Evolutionary conservation across 1,284 basidiomycete species (phyloP).

Genomic region (Microbotryum silenes-acaulis): DNA sequence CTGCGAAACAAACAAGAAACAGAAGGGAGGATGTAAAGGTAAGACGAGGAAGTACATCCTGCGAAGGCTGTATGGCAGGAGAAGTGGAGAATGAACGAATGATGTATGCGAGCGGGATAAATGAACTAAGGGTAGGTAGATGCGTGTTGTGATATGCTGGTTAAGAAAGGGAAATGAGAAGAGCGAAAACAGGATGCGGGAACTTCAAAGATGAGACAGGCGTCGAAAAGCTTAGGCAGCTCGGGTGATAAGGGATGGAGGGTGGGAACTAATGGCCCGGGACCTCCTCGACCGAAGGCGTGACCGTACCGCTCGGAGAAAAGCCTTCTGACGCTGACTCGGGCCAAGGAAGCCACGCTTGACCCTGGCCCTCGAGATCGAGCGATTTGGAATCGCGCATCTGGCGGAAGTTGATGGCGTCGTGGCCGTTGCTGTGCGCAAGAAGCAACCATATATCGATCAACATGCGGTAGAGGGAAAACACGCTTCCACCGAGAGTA

Average conservation of each 20-base stretch:
- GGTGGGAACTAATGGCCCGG: too few species aligned
- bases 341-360: conserved; percentile 25
- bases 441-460: background rate
- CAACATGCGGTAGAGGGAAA: background rate
- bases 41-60: too few species aligned
- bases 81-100: too few species aligned
- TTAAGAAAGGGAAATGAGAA: background rate
- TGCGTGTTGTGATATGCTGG: background rate
- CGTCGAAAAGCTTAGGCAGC: too few species aligned
- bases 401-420: conserved; percentile 70
- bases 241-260: conserved; percentile 35
- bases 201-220: conserved; percentile 1
- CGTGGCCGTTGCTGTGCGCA: conserved; percentile 9
- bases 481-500: background rate
- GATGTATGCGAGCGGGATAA: too few species aligned
- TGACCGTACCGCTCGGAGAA: background rate
- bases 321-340: conserved; percentile 15
- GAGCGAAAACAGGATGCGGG: background rate
- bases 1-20: background rate
- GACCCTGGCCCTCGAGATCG: conserved; percentile 59
- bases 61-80: too few species aligned
- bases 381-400: conserved; percentile 82
- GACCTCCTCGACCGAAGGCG: too few species aligned
- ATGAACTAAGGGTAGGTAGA: too few species aligned
- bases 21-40: background rate